phyloP scores from a whole-genome alignment of 441 rosid species.

The Geranium incanum region DNA sequence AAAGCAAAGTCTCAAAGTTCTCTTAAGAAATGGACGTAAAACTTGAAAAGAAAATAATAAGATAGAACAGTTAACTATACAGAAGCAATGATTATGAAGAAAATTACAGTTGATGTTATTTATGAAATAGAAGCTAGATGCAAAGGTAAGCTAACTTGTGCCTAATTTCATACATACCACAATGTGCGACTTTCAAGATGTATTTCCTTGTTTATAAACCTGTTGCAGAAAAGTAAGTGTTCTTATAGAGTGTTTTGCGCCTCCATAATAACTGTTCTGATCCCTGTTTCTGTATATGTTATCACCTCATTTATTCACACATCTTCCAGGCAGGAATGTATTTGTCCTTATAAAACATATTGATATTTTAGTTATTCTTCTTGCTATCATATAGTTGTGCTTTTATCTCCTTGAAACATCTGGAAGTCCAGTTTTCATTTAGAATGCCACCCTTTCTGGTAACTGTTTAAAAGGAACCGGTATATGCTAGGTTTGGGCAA shows the following conservation, averaged over 20 bases:
- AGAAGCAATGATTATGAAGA: neutral
- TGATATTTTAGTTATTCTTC: neutral
- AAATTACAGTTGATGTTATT: neutral
- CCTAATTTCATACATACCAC: neutral
- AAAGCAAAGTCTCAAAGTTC: neutral
- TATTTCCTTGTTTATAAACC: neutral
- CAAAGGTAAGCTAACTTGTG: neutral
- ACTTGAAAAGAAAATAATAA: too few relatives aligned
- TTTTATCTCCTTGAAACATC: neutral
- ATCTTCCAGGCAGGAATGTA: neutral
- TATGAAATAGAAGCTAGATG: neutral
- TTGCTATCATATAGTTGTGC: neutral
- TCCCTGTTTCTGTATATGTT: neutral
- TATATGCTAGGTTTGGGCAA: slow-evolving; percentile 13
- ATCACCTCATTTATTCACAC: neutral
- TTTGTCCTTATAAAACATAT: neutral
- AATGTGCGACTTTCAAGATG: neutral
- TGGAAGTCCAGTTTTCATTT: neutral
- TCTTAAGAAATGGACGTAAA: neutral
- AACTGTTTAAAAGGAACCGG: neutral
- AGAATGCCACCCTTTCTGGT: neutral
- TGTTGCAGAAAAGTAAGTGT: neutral
- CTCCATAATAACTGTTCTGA: neutral
- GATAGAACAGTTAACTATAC: neutral
- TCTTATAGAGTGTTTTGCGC: neutral